phyloP scores from a whole-genome alignment of 2,329 filamentous ascomycete species.

The Myriosclerotinia duriaeana region DNA sequence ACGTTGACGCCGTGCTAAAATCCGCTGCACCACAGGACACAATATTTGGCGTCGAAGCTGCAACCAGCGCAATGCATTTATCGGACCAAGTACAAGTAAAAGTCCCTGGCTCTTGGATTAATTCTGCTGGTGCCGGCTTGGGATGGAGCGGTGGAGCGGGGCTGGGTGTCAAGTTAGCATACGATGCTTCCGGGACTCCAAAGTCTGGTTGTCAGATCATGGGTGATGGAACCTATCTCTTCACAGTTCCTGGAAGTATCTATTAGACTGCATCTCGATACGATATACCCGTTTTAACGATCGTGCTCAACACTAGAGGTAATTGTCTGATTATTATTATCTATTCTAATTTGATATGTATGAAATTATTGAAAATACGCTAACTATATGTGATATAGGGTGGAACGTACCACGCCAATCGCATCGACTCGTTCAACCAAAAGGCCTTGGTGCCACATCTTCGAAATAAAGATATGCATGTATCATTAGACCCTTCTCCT shows the following conservation, averaged over 20 bases:
- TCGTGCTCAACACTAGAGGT: slow-evolving; percentile 46
- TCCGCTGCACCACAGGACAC: not conserved
- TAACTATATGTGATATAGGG: not conserved
- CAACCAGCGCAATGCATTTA: slow-evolving; percentile 4
- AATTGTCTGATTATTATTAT: not conserved
- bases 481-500: not conserved
- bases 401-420: slow-evolving; percentile 5
- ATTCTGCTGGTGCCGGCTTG: slow-evolving; percentile 43
- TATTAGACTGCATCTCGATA: slow-evolving; percentile 67
- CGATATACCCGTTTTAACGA: slow-evolving; percentile 60
- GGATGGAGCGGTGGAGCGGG: slow-evolving; percentile 75
- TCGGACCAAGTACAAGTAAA: slow-evolving; percentile 52
- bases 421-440: not conserved
- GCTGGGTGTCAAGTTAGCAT: slow-evolving; percentile 70
- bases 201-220: slow-evolving; percentile 57
- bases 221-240: slow-evolving; percentile 64
- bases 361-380: not conserved
- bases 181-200: slow-evolving; percentile 1
- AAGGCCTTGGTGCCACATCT: not conserved
- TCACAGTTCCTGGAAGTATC: slow-evolving; percentile 59
- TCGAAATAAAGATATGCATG: slow-evolving; percentile 6
- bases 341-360: not conserved
- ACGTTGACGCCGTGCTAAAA: not conserved
- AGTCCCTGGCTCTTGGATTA: slow-evolving; percentile 68
- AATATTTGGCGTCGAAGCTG: slow-evolving; percentile 5